These are phyloP conservation scores for Aspergillus carlsbadensis DNA, from an alignment of 495 filamentous ascomycete species.

Conservation along the genomic window DNA sequence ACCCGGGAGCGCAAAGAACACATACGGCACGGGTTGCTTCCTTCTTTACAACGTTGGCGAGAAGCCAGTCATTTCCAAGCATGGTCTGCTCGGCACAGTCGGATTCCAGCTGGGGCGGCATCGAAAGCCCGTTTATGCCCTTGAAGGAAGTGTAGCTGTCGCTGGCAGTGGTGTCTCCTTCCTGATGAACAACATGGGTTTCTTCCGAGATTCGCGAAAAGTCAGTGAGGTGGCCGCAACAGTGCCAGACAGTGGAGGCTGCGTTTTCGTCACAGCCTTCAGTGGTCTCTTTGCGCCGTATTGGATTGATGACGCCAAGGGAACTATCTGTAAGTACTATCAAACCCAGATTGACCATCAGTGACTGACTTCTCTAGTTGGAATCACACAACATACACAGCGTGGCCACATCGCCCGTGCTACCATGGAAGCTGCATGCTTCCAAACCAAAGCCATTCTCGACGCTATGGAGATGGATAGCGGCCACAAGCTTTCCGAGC, in stretches of 20 bases:
- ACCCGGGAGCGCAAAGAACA: conserved; percentile 90
- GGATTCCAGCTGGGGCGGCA: conserved; percentile 70
- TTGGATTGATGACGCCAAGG: conserved; percentile 95
- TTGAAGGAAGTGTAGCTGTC: conserved; percentile 91
- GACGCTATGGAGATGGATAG: conserved; percentile 95
- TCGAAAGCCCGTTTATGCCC: conserved; percentile 76
- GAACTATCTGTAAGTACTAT: conserved; percentile 69
- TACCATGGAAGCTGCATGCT: conserved; percentile 92
- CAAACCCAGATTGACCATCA: background rate
- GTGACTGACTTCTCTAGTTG: conserved; percentile 48
- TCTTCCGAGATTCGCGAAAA: conserved; percentile 73
- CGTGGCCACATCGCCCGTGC: conserved; percentile 91
- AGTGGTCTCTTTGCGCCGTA: conserved; percentile 97
- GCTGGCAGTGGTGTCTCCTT: conserved; percentile 90
- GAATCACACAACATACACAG: conserved; percentile 88
- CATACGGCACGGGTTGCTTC: conserved; percentile 95
- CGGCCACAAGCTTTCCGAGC: conserved; percentile 67
- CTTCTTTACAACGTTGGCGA: conserved; percentile 90
- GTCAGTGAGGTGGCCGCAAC: conserved; percentile 79
- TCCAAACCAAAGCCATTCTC: conserved; percentile 91
- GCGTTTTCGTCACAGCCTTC: conserved; percentile 94
- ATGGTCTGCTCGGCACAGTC: conserved; percentile 85
- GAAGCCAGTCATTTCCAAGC: conserved; percentile 86
- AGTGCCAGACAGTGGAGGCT: conserved; percentile 87
- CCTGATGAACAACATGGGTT: conserved; percentile 84